phyloP scores from a whole-genome alignment of 345 rosid genomes.

The Corchorus olitorius region DNA sequence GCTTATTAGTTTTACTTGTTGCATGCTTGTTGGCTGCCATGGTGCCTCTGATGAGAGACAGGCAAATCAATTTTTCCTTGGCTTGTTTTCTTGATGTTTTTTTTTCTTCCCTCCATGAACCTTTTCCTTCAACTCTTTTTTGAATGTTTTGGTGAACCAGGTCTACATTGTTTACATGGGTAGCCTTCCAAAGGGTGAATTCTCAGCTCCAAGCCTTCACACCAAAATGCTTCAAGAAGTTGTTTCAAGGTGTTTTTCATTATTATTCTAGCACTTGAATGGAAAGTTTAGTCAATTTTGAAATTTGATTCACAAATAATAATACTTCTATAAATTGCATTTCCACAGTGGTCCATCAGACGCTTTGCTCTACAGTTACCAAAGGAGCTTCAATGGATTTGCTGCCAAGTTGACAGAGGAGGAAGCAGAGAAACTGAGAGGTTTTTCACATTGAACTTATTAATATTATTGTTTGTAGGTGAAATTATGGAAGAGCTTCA shows the following conservation, averaged over 20 bases:
- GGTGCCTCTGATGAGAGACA: constrained; percentile 23
- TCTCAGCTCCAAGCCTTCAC: constrained; percentile 46
- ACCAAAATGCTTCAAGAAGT: constrained; percentile 40
- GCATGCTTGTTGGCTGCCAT: constrained; percentile 10
- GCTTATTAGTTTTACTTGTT: neutral
- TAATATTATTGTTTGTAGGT: neutral
- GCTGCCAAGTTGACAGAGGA: constrained; percentile 45
- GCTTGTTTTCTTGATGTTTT: neutral
- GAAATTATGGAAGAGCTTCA: neutral
- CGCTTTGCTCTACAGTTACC: constrained; percentile 44
- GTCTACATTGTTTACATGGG: constrained; percentile 58
- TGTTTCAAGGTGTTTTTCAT: constrained; percentile 40
- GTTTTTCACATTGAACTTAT: constrained; percentile 14
- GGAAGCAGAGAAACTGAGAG: constrained; percentile 35
- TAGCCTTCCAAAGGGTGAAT: constrained; percentile 37
- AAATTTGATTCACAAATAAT: neutral
- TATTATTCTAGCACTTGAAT: neutral
- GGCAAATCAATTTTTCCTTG: constrained; percentile 21
- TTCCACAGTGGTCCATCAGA: constrained; percentile 36
- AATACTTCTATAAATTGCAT: neutral
- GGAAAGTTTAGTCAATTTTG: neutral
- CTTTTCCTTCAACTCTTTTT: neutral
- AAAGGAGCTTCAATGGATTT: constrained; percentile 59
- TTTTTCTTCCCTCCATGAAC: neutral
- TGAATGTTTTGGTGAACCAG: constrained; percentile 27